Percentiles rank a stretch among this genome's conserved stretches.
These are phyloP conservation scores for Scedosporium dehoogii DNA, from an alignment of 2,329 filamentous ascomycete species.

Conservation along the genomic window DNA sequence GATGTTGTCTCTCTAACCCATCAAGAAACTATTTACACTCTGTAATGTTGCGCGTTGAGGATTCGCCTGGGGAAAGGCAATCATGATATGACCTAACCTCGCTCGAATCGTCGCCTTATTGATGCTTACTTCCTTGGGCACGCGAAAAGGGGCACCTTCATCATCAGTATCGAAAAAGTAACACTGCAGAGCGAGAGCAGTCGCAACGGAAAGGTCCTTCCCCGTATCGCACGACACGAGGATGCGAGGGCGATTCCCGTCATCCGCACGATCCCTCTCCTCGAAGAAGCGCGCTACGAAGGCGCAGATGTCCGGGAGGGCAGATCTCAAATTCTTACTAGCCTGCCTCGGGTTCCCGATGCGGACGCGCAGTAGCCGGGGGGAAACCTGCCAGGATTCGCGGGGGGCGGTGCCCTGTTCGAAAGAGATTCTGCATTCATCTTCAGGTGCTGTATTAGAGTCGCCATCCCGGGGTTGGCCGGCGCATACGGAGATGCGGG, in stretches of 20 bases:
- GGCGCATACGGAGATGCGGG: conserved; percentile 25
- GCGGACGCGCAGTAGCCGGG: conserved; percentile 43
- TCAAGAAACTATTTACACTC: conserved; percentile 83
- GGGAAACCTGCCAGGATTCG: conserved; percentile 28
- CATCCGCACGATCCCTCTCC: background rate
- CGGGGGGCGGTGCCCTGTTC: conserved; percentile 31
- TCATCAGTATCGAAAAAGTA: conserved; percentile 51
- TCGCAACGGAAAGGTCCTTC: conserved; percentile 70
- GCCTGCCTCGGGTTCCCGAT: conserved; percentile 67
- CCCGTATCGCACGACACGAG: conserved; percentile 67
- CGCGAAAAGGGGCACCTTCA: conserved; percentile 35
- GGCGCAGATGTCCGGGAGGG: conserved; percentile 51
- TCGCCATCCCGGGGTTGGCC: conserved; percentile 16
- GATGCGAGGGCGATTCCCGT: conserved; percentile 17
- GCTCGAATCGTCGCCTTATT: conserved; percentile 71
- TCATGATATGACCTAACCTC: conserved; percentile 73
- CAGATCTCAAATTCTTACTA: conserved; percentile 68
- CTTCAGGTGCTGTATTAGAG: conserved; percentile 2
- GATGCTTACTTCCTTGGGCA: conserved; percentile 26
- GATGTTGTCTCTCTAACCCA: conserved; percentile 39
- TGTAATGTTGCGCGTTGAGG: conserved; percentile 79
- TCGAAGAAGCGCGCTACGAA: conserved; percentile 38
- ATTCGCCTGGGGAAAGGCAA: conserved; percentile 67
- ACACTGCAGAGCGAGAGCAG: conserved; percentile 67
- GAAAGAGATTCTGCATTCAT: conserved; percentile 27